Percentiles rank a stretch among this genome's conserved stretches.
Conservation (phyloP, 306 rosid species). For the Chamaecrista fasciculata region DNA sequence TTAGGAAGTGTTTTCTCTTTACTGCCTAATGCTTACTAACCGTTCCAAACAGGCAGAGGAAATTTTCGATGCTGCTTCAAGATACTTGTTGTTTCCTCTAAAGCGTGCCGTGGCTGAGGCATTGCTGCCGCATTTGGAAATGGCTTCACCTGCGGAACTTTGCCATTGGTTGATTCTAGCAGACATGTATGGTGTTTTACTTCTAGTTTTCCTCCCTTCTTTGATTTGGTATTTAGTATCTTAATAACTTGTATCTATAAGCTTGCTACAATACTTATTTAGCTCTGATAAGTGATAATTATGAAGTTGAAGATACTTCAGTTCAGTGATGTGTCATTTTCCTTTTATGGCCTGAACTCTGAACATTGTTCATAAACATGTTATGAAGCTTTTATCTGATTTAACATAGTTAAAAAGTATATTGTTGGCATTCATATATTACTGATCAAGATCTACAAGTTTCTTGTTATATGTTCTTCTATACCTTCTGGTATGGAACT, state of each 20-base stretch:
- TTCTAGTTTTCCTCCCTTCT: constrained; percentile 21
- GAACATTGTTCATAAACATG: constrained; percentile 14
- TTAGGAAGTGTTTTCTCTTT: constrained; percentile 21
- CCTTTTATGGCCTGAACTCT: background rate
- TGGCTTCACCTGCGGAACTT: constrained; percentile 77
- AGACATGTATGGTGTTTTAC: constrained; percentile 62
- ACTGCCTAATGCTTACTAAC: constrained; percentile 25
- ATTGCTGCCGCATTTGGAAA: constrained; percentile 76
- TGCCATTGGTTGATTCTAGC: constrained; percentile 86
- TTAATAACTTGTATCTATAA: background rate
- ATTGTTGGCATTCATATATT: background rate
- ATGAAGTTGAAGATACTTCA: background rate
- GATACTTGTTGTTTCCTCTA: constrained; percentile 87
- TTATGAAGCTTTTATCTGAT: background rate
- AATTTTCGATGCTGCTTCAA: constrained; percentile 87
- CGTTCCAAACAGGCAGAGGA: constrained; percentile 69
- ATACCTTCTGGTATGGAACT: background rate
- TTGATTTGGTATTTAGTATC: background rate
- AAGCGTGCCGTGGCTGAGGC: constrained; percentile 94
- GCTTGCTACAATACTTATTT: constrained; percentile 21
- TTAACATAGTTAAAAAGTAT: background rate
- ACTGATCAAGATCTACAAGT: background rate
- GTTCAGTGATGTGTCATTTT: background rate
- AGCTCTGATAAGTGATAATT: background rate
- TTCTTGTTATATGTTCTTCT: constrained; percentile 12